Evolutionary conservation across 2,329 filamentous ascomycete genomes (phyloP).

Genomic region (Fusarium sacchari): DNA sequence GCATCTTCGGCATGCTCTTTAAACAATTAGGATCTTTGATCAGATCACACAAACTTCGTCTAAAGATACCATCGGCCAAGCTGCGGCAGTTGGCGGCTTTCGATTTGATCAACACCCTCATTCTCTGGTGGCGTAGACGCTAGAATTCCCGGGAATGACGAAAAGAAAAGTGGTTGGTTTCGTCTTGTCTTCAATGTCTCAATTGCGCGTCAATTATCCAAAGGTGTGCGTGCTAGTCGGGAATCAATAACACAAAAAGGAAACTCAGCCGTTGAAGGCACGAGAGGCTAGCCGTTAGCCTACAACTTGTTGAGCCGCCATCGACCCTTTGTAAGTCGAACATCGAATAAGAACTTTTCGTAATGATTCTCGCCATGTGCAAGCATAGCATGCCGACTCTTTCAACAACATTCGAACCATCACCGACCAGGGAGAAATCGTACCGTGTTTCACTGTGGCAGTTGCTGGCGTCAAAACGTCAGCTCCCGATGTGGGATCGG

Average conservation of each 20-base stretch:
- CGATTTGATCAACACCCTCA: background rate
- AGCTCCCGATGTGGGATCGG: slow-evolving; percentile 28
- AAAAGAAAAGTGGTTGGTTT: slow-evolving; percentile 25
- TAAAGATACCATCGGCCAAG: background rate
- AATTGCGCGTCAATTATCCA: slow-evolving; percentile 22
- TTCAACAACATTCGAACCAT: background rate
- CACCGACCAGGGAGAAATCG: background rate
- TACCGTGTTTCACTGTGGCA: slow-evolving; percentile 16
- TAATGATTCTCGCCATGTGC: background rate
- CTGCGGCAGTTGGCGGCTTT: slow-evolving; percentile 1
- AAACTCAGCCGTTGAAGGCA: slow-evolving; percentile 23
- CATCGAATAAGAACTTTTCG: slow-evolving; percentile 13
- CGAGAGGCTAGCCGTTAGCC: slow-evolving; percentile 14
- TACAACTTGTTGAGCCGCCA: background rate
- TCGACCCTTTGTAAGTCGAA: background rate
- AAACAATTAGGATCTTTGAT: background rate
- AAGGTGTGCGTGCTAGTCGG: slow-evolving; percentile 16
- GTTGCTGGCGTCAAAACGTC: slow-evolving; percentile 5
- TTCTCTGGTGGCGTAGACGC: slow-evolving; percentile 29
- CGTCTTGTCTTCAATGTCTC: slow-evolving; percentile 18
- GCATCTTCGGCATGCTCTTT: background rate
- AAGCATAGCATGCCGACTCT: background rate
- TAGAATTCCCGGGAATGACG: slow-evolving; percentile 20
- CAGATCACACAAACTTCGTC: background rate
- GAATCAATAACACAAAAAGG: slow-evolving; percentile 12